Evolutionary conservation across 768 basidiomycete species (phyloP), one percentile per base, ranked within the genome.

Genomic region (Rickenella mellea): DNA sequence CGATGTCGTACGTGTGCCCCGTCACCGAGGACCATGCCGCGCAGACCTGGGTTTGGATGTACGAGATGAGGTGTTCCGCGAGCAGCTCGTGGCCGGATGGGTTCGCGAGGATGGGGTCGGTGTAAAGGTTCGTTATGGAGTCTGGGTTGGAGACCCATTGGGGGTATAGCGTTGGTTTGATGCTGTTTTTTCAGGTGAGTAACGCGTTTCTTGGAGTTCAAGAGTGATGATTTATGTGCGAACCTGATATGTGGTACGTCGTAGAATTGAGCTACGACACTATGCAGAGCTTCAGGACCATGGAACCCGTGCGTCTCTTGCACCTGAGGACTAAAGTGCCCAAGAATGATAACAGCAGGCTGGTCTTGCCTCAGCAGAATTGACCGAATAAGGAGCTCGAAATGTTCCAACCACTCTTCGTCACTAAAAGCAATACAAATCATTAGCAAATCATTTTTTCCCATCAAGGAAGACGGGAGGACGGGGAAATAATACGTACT

Each of bases 271-370:
- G 96, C 88, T 1, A 97, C 92, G 43, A 84, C 64, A 49, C 73
- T 81, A 60, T 99, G 94, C 70, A 79, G 80, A 52, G 89, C 78
- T 55, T 96, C 93, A 1, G 93, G 85, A 2, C 94, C 93, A 3
- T 78, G 79, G 55, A 86, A 96, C 2, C 92, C 93, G 52, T 88
- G 68, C 17, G 71, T 62, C 27, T 74, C 68, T 51, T 93, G 87
- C 1, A 83, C 56, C 54, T 99, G 91, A 0, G 93, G 87, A 41
- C 77, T 78, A 57, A 97, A 97, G 64, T 98, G 93, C 12, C 94
- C 94, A n/a, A 99, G 78, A 45, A 97, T 73, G 51, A 99, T 60
- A 45, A 99, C 78, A 25, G 93, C 96, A 12, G 96, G 96, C 46
- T 83, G 76, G 51, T 96, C 91, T 1, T 84, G 86, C 21, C 94